Percentiles rank a stretch among this genome's conserved stretches.
Conservation (phyloP, 1,139 yeast genomes). For the Yamadazyma membranifaciens region DNA sequence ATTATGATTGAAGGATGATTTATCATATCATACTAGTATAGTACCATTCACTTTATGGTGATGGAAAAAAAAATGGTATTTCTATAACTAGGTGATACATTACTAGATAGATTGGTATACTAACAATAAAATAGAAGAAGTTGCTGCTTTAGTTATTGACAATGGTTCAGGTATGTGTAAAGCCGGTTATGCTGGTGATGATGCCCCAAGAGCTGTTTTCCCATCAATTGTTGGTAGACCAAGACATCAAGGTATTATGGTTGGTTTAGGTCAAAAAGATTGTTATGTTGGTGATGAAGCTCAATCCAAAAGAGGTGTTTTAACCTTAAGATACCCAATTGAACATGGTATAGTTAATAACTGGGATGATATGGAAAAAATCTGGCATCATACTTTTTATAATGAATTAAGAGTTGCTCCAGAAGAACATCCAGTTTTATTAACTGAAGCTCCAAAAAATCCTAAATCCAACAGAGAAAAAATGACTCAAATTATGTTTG, state of each 20-base stretch:
- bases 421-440: conserved; percentile 97
- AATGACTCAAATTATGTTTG: conserved; percentile 98
- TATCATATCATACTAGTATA: too few relatives aligned
- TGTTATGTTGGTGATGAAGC: conserved; percentile 99
- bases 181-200: conserved; percentile 99
- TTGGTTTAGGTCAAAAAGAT: conserved; percentile 99
- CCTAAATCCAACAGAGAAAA: conserved; percentile 99
- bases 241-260: conserved; percentile 99
- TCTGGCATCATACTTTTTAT: conserved; percentile 98
- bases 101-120: conserved; percentile 13
- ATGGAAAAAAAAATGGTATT: too few relatives aligned
- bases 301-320: conserved; percentile 99
- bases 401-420: conserved; percentile 98
- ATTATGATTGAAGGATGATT: too few relatives aligned
- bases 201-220: conserved; percentile 99
- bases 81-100: too few relatives aligned
- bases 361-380: conserved; percentile 99
- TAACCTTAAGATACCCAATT: conserved; percentile 97
- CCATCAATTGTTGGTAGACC: conserved; percentile 99
- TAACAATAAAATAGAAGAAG: conserved; percentile 43
- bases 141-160: conserved; percentile 86
- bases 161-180: conserved; percentile 99
- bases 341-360: conserved; percentile 99
- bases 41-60: too few relatives aligned
- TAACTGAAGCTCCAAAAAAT: conserved; percentile 99